These are phyloP conservation scores for Melanomma pulvis-pyrius DNA, from an alignment of 495 filamentous ascomycete species.

Conservation along the genomic window DNA sequence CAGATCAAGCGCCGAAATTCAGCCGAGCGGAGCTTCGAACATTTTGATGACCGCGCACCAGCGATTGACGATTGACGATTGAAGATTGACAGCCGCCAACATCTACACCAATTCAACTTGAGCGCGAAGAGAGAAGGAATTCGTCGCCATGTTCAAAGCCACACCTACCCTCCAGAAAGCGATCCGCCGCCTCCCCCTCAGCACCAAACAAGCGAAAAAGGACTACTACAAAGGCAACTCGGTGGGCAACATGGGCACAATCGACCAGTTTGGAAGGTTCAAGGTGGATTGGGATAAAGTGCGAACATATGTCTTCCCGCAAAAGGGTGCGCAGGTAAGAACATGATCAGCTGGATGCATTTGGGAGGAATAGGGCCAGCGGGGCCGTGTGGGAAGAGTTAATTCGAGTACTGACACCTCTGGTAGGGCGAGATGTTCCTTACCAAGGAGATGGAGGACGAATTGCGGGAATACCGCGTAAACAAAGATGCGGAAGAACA, in stretches of 20 bases:
- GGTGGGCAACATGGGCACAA: conserved; percentile 80
- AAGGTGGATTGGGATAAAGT: conserved; percentile 82
- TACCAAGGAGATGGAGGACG: conserved; percentile 55
- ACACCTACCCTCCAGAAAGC: conserved; percentile 68
- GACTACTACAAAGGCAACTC: conserved; percentile 97
- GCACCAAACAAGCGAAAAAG: conserved; percentile 88
- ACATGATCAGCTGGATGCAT: neutral
- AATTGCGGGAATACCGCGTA: conserved; percentile 23
- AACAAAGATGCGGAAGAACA: neutral
- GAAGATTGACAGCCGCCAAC: neutral
- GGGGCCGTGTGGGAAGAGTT: neutral
- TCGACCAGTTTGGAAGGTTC: conserved; percentile 85
- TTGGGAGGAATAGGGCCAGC: neutral
- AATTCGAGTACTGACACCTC: conserved; percentile 75
- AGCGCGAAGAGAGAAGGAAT: neutral
- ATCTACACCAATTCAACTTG: neutral
- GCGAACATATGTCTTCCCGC: conserved; percentile 61
- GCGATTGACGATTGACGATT: neutral
- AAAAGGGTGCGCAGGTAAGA: neutral
- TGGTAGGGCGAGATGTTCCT: conserved; percentile 56
- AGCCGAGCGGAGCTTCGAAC: conserved; percentile 9
- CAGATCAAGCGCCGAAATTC: conserved; percentile 12
- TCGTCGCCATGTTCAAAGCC: conserved; percentile 62
- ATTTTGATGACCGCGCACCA: neutral
- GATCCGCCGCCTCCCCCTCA: conserved; percentile 71